Evolutionary conservation across 176 grass and related monocot genomes (phyloP).

Genomic region (Rhipidocladum racemiflorum): DNA sequence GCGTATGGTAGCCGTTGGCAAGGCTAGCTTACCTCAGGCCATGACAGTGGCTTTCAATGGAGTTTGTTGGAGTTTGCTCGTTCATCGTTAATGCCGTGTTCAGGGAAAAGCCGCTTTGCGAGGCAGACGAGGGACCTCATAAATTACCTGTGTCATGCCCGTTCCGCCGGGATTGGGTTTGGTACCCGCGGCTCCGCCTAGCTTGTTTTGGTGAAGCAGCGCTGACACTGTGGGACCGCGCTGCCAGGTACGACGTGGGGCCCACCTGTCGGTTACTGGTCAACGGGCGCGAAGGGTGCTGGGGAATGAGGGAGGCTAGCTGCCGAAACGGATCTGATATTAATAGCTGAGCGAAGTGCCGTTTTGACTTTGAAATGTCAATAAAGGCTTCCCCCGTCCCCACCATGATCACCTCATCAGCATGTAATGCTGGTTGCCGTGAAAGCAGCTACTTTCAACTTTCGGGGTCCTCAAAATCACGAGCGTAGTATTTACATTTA

Average conservation of each 20-base stretch:
- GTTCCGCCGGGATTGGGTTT: background rate
- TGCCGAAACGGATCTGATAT: slow-evolving; percentile 30
- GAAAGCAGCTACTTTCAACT: slow-evolving; percentile 24
- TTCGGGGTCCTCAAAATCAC: background rate
- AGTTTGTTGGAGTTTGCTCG: slow-evolving; percentile 25
- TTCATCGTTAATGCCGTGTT: slow-evolving; percentile 39
- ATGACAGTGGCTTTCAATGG: slow-evolving; percentile 29
- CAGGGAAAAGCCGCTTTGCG: background rate
- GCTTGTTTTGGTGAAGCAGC: background rate
- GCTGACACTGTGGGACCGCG: background rate
- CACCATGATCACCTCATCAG: background rate
- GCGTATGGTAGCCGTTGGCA: background rate
- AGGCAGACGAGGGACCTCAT: slow-evolving; percentile 21
- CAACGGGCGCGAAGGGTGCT: background rate
- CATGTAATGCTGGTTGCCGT: slow-evolving; percentile 1
- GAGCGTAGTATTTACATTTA: background rate
- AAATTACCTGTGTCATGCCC: background rate
- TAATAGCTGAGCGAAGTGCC: background rate
- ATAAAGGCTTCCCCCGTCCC: slow-evolving; percentile 28
- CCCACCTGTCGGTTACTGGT: background rate
- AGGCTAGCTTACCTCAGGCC: background rate
- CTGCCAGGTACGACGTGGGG: background rate
- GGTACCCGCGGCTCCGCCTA: background rate
- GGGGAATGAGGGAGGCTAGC: background rate
- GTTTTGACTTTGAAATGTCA: slow-evolving; percentile 30